Base-by-base conservation (phyloP, 495 filamentous ascomycete genomes). In the Penicillium angulare region DNA sequence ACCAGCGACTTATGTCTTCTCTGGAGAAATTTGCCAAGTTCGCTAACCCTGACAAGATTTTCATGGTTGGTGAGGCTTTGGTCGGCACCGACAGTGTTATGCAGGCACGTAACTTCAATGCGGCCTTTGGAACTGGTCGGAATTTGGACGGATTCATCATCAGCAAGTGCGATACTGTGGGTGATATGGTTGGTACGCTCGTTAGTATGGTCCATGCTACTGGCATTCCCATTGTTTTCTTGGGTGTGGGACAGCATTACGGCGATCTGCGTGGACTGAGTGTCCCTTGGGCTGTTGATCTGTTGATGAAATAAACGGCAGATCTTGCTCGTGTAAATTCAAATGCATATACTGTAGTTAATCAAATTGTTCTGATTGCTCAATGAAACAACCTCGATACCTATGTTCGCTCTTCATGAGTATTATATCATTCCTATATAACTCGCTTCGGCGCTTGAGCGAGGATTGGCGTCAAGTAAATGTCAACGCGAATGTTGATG, bases 131-230 rank as follows among this genome's bases (percentile, higher is more conserved):
- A 5, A 75, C 80, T 3, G 88, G 82, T 23, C 79, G 90, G 55
- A 81, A 82, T 42, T 65, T 95, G 39, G 93, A 98, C 68, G 93
- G 93, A 3, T 98, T 98, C 62, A 95, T 98, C 58, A 96, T 98
- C 60, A 92, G 86, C 51, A 98, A 98, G 65, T 98, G 93, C 67
- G 93, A 98, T 71, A 98, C 93, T 1, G 93, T 97, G 35, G 93
- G 93, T 21, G 92, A 97, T 72, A 98, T 97, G 93, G 90, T 96
- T 34, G 93, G 93, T 23, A 96, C 90, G 3, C 69, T 98, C 54
- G 93, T 98, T 23, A 96, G 90, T 68, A 95, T 98, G 78, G 95
- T 97, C 34, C 92, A 96, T 75, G 92, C 93, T 12, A 97, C 95
- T 3, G 90, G 92, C 13, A 92, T 96, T 43, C 93, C 93, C 6